A percentile compares a stretch with the other conserved stretches of the same genome.
These are phyloP conservation scores for Cryptococcus sp. DNA, from an alignment of 1,284 basidiomycete species.

Conservation along the genomic window DNA sequence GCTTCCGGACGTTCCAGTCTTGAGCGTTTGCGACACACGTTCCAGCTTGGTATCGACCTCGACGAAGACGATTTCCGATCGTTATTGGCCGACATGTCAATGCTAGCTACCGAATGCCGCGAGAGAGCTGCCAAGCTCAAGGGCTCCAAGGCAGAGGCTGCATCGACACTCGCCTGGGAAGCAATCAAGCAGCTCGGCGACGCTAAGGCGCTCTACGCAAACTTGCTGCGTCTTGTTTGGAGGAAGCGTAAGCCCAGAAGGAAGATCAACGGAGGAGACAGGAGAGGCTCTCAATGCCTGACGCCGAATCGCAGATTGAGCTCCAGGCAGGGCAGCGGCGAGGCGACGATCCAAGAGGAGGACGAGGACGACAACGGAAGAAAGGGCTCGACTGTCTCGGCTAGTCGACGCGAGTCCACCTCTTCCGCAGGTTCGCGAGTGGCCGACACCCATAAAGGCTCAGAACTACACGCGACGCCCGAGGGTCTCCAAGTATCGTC, in stretches of 20 bases:
- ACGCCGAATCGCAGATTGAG: background rate
- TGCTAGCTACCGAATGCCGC: constrained; percentile 42
- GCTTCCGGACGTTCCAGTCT: constrained; percentile 40
- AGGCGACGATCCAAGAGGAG: constrained; percentile 18
- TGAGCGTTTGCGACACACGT: constrained; percentile 43
- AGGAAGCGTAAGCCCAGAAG: constrained; percentile 35
- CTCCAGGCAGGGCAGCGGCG: background rate
- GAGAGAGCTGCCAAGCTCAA: constrained; percentile 43
- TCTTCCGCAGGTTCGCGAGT: constrained; percentile 16
- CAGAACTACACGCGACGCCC: constrained; percentile 20
- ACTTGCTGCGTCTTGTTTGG: constrained; percentile 44
- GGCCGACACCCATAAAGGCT: constrained; percentile 21
- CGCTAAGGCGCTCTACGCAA: constrained; percentile 44
- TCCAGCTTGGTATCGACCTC: constrained; percentile 38
- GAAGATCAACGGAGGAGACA: constrained; percentile 6
- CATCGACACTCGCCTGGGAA: constrained; percentile 42
- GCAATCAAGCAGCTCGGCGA: constrained; percentile 45
- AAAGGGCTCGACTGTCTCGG: constrained; percentile 2
- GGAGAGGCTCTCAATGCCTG: constrained; percentile 2
- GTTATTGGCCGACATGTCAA: constrained; percentile 42
- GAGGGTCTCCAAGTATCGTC: constrained; percentile 25
- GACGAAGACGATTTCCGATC: constrained; percentile 48
- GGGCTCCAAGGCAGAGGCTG: constrained; percentile 37
- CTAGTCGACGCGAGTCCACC: constrained; percentile 7
- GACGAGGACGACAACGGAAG: constrained; percentile 18